Conservation (phyloP, 2,329 filamentous ascomycete genomes). For the Diaporthe citriasiana region DNA sequence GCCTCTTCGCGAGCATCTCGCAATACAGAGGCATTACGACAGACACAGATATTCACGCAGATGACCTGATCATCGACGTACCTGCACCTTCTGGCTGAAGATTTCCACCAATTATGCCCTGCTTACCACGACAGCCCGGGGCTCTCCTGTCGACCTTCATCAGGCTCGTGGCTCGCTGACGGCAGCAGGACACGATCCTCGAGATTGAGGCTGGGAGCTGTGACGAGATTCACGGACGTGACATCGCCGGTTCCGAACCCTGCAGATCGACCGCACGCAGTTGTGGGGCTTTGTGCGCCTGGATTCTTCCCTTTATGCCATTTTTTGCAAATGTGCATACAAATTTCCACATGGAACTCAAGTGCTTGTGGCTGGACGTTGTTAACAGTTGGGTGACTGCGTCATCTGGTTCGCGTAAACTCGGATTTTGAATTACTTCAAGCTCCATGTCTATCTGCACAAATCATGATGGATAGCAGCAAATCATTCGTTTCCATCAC, state of each 20-base stretch:
- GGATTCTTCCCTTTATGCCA: background rate
- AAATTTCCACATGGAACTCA: background rate
- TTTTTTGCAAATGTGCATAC: background rate
- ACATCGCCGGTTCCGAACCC: background rate
- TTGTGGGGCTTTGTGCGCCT: background rate
- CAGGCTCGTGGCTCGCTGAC: background rate
- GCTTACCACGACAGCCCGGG: background rate
- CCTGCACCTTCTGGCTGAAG: background rate
- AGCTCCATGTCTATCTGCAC: background rate
- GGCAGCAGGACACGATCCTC: background rate
- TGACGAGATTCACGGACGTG: background rate
- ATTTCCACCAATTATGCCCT: background rate
- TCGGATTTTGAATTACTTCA: background rate
- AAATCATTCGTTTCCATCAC: background rate
- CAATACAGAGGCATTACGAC: background rate
- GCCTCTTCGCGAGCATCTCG: background rate
- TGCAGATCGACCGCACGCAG: background rate
- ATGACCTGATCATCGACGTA: background rate
- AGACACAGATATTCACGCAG: background rate
- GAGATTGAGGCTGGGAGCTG: too few relatives aligned
- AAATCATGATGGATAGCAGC: background rate
- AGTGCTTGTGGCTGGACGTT: background rate
- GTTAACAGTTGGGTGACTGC: background rate
- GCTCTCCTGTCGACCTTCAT: constrained; percentile 26
- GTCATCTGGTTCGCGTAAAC: background rate